Base-by-base conservation (phyloP, 2,329 filamentous ascomycete species). In the Daldinia sp. region DNA sequence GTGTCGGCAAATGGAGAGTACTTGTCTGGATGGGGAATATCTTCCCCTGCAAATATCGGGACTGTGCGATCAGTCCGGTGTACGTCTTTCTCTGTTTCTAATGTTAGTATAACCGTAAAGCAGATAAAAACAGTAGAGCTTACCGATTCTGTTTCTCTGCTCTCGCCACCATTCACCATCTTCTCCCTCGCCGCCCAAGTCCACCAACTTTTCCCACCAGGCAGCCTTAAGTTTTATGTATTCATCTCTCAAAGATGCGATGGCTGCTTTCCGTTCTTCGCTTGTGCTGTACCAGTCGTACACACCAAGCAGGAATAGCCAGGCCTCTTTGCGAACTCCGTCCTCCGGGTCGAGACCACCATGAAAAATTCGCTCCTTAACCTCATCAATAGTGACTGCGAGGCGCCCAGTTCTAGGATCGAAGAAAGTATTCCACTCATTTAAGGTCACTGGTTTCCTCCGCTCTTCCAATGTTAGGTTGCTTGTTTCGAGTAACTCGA, bases 361-460 rank as follows among this genome's bases (percentile, higher is more conserved):
- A 76, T 98, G 96, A 79, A 98, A 99, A 63, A 99, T 88, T n/a
- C 96, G 88, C 78, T 98, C 95, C 79, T 98, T 99, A 71, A 97
- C 94, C 78, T 99, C 96, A 73, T 98, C 93, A 3, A 91, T 85
- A 0, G 94, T 98, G 51, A 97, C 83, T 2, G 91, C 88, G 2
- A 99, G 81, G 48, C 90, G 86, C 0, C 96, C 96, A 0, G 89
- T 92, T 2, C 82, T 84, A 2, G 86, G 80, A 73, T 98, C 93
- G 74, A 99, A 98, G 78, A 93, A 98, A 0, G 85, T 87, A n/a
- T 91, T 89, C 96, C 96, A 99, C 79, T 99, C 96, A 70, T 92
- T 87, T 68, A 95, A 77, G 0, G 91, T 93, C 0, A 99, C 90
- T 0, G 89, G 86, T 75, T 90, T 93, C 71, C 94, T 87, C 74